Evolutionary conservation across 2,329 filamentous ascomycete genomes (phyloP), one percentile per base, ranked within the genome.

Genomic region (Pestalotiopsis sp.): DNA sequence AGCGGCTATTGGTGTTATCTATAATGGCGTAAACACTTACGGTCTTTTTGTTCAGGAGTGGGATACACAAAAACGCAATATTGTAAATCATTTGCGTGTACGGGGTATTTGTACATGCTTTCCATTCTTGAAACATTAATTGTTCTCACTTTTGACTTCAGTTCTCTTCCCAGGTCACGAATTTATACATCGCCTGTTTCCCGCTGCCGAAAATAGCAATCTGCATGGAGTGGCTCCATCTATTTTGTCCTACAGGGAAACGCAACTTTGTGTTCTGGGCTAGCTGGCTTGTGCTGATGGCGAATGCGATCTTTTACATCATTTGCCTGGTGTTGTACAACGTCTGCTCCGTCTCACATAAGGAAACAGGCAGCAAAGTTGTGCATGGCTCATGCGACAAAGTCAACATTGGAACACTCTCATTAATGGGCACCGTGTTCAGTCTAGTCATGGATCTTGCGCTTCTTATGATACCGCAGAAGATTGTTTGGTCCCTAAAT

Each of bases 211-310:
- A 70, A 44, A n/a, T 62, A 5, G 68, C 64, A 35, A 70, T 70
- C 20, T 39, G 66, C 10, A 2, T 68, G 5, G 66, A 67, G 4
- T 70, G 69, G 69, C 9, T 69, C 5, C 69, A 56, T 6, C 66
- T 69, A 13, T 70, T 70, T 55, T 63, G 60, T 2, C 69, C 69
- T 3, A n/a, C 35, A 5, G 58, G 65, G 3, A 22, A 48, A 9
- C 58, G 66, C 26, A 68, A 69, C 40, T n/a, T 39, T 24, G 44
- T 68, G 4, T 69, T 66, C 59, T 70, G 69, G 69, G 38, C 39
- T 4, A 17, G 55, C n/a, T 66, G 65, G 20, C 17, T 38, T 3
- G 11, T 69, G 1, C 59, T 67, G 1, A 66, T 55, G 65, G 20
- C 35, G 13, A 67, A 69, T 39, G 44, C 62, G 4, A 30, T 39